Conservation (phyloP, 2,329 filamentous ascomycete species). For the Epichloe scottii region DNA sequence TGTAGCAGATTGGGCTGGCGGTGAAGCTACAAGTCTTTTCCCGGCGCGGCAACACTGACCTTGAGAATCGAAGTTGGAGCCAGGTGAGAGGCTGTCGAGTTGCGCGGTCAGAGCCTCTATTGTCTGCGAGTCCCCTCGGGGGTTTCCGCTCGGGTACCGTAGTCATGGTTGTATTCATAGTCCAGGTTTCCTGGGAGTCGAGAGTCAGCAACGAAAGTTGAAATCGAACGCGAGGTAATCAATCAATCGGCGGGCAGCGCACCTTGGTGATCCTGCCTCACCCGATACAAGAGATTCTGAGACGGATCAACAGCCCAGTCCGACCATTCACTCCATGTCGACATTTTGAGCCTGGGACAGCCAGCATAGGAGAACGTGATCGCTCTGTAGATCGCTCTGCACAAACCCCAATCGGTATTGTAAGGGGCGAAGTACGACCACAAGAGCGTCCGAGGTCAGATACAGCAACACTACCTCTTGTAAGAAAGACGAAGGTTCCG, state of each 20-base stretch:
- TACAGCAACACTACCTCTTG: constrained; percentile 4
- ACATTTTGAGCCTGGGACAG: constrained; percentile 1
- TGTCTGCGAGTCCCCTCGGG: background rate
- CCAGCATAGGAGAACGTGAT: background rate
- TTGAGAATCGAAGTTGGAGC: constrained; percentile 1
- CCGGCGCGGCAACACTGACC: background rate
- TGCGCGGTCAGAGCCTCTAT: background rate
- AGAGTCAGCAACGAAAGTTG: background rate
- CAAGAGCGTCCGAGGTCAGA: background rate
- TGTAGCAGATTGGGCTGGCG: background rate
- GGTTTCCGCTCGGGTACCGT: background rate
- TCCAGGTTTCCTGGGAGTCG: background rate
- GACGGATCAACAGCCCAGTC: constrained; percentile 14
- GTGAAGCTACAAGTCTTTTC: background rate
- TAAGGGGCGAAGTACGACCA: background rate
- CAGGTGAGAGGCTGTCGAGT: constrained; percentile 1
- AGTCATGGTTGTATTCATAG: constrained; percentile 2
- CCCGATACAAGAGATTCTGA: constrained; percentile 11
- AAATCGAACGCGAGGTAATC: background rate
- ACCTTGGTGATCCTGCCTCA: constrained; percentile 11
- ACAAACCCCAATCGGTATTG: background rate
- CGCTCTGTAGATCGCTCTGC: constrained; percentile 2
- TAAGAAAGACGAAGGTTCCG: constrained; percentile 2
- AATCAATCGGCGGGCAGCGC: background rate
- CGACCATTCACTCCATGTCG: constrained; percentile 15